Conservation (phyloP, 768 basidiomycete genomes). For the Rhodotorula kratochvilovae region DNA sequence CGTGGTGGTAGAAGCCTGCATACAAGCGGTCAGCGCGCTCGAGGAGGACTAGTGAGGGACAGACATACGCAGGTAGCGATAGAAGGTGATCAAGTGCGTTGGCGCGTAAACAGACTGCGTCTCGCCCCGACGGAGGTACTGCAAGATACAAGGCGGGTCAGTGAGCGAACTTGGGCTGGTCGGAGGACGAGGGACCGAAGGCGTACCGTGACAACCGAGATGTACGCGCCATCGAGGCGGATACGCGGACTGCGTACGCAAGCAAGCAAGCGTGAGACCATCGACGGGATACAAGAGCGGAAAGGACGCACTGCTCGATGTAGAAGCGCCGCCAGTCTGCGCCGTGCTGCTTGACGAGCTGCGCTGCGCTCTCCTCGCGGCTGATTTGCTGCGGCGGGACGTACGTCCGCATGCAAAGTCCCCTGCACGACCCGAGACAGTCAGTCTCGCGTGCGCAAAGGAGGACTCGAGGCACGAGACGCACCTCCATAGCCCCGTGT, state of each 20-base stretch:
- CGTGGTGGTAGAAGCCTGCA: slow-evolving; percentile 40
- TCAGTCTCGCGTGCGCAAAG: background rate
- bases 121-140: slow-evolving; percentile 41
- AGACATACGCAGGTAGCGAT: slow-evolving; percentile 32
- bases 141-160: background rate
- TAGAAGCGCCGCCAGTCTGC: slow-evolving; percentile 41
- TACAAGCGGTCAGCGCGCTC: background rate
- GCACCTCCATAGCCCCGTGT: slow-evolving; percentile 27
- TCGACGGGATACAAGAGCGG: background rate
- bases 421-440: background rate
- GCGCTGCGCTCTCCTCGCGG: background rate
- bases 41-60: background rate
- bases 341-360: slow-evolving; percentile 30
- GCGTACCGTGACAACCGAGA: slow-evolving; percentile 36
- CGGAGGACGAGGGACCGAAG: background rate
- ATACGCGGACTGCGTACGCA: slow-evolving; percentile 39
- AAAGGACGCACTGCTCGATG: slow-evolving; percentile 39
- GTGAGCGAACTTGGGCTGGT: background rate
- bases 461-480: background rate
- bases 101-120: slow-evolving; percentile 29
- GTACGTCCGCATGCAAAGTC: slow-evolving; percentile 12
- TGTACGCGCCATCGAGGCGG: slow-evolving; percentile 41
- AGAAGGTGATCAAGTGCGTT: slow-evolving; percentile 42
- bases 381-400: slow-evolving; percentile 32
- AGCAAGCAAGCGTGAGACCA: too few species aligned